Evolutionary conservation across 805 yeast genomes (phyloP).

Genomic region (Helenozyma baotianmanensis): DNA sequence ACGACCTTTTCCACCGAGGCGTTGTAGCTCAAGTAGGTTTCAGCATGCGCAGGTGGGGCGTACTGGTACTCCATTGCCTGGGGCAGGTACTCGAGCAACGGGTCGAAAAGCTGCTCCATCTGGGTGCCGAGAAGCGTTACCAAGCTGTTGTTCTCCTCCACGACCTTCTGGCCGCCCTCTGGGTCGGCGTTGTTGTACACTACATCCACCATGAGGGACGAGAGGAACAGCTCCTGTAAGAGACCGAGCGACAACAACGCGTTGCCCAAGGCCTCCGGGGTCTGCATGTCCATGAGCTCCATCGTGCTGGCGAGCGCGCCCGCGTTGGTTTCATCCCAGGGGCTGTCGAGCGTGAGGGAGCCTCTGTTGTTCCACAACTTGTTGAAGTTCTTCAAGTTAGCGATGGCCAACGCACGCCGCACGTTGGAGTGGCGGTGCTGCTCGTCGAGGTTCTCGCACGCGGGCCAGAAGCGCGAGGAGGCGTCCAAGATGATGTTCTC

Average conservation of each 20-base stretch:
- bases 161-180: constrained; percentile 28
- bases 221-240: constrained; percentile 44
- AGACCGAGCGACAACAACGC: constrained; percentile 55
- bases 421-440: constrained; percentile 52
- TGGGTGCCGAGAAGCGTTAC: constrained; percentile 81
- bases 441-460: constrained; percentile 61
- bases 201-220: constrained; percentile 65
- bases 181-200: constrained; percentile 53
- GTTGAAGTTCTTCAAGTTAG: constrained; percentile 64
- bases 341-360: constrained; percentile 35
- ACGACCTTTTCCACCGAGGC: constrained; percentile 22
- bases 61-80: constrained; percentile 75
- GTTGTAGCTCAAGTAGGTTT: constrained; percentile 1
- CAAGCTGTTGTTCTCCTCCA: constrained; percentile 67
- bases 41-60: constrained; percentile 45
- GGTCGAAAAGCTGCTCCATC: constrained; percentile 83
- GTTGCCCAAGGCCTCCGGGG: constrained; percentile 57
- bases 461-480: constrained; percentile 68
- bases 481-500: constrained; percentile 15
- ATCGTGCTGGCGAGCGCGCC: constrained; percentile 73
- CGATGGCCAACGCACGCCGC: constrained; percentile 71
- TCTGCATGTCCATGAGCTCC: constrained; percentile 45
- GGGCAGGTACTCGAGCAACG: constrained; percentile 86
- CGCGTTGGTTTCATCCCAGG: constrained; percentile 76
- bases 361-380: constrained; percentile 41